Base-by-base conservation (phyloP, 2,329 filamentous ascomycete species). In the Ophiocordyceps sinensis region DNA sequence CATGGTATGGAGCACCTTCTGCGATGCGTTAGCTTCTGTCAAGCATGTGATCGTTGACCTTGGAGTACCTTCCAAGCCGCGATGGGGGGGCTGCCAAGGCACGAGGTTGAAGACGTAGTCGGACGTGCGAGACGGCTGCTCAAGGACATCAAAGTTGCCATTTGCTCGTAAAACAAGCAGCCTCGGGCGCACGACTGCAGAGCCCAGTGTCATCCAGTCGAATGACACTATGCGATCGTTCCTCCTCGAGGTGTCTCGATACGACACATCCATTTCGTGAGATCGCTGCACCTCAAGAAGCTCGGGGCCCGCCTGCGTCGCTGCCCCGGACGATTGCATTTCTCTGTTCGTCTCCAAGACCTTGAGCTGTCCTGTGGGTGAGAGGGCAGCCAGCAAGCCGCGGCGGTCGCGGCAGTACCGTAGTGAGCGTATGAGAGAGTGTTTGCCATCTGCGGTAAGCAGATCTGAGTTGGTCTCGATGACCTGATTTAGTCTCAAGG, bases 181-280 rank as follows among this genome's bases (percentile, higher is more conserved):
- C n/a, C 77, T 67, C 28, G 75, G 74, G 21, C 68, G 68, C 38
- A 78, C 52, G 13, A 67, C 66, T 4, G 73, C 63, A 4, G 71
- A 74, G 11, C 69, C 65, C 37, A 79, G 61, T 4, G 73, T 79
- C 10, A 80, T 62, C 77, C 77, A 82, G 53, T 82, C 77, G 53
- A 81, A 81, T 0, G 77, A 80, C 8, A 81, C 74, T 28, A 81
- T 78, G 17, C 73, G 68, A 42, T 79, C 73, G 48, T 70, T 67
- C 54, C 71, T 71, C 47, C 68, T 63, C 28, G 63, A 61, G 28
- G 63, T 59, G 39, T 73, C 70, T 23, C 65, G 61, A 48, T 71
- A 78, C 15, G 68, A 66, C 38, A 75, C 70, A 48, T 81, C 75
- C 60, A 81, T 69, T 51, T 79, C 75, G 47, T 75, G 67, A 2